These are phyloP conservation scores for Thalassiosira exigua DNA, from an alignment of 352 stramenopile genomes.

Conservation along the genomic window DNA sequence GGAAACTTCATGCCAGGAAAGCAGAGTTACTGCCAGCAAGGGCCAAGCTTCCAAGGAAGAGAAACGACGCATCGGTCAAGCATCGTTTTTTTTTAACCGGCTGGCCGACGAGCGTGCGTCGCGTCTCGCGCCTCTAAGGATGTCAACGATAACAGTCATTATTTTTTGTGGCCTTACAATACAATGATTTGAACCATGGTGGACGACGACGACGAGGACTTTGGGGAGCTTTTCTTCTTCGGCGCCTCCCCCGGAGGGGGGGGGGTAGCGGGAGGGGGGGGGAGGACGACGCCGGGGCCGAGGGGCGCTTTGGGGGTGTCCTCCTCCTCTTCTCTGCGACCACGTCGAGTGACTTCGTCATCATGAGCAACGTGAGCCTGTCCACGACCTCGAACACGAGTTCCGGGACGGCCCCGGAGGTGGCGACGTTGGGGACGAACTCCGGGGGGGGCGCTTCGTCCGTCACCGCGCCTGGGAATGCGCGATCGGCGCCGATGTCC, in stretches of 20 bases:
- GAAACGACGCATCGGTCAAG: too few species aligned
- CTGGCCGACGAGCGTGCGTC: too few species aligned
- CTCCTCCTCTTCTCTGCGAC: background rate
- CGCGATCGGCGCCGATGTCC: background rate
- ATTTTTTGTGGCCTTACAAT: too few species aligned
- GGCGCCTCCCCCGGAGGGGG: slow-evolving; percentile 34
- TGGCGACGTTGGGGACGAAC: slow-evolving; percentile 1
- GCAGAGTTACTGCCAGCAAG: too few species aligned
- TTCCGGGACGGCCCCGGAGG: background rate
- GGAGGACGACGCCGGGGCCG: too few species aligned
- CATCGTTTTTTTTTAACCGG: too few species aligned
- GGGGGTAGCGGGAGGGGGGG: too few species aligned
- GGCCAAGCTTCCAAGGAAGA: too few species aligned
- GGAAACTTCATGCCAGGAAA: too few species aligned
- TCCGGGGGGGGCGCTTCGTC: slow-evolving; percentile 4
- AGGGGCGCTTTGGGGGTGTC: background rate
- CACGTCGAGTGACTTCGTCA: slow-evolving; percentile 20
- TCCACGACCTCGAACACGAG: background rate
- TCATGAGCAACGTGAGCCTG: background rate
- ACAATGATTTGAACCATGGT: slow-evolving; percentile 15
- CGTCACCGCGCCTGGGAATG: background rate
- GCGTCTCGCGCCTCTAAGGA: too few species aligned
- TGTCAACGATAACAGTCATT: too few species aligned
- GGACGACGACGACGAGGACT: slow-evolving; percentile 48
- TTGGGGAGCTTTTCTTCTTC: slow-evolving; percentile 60